Evolutionary conservation across 768 basidiomycete genomes (phyloP).

Genomic region (Panaeolus cyanescens): DNA sequence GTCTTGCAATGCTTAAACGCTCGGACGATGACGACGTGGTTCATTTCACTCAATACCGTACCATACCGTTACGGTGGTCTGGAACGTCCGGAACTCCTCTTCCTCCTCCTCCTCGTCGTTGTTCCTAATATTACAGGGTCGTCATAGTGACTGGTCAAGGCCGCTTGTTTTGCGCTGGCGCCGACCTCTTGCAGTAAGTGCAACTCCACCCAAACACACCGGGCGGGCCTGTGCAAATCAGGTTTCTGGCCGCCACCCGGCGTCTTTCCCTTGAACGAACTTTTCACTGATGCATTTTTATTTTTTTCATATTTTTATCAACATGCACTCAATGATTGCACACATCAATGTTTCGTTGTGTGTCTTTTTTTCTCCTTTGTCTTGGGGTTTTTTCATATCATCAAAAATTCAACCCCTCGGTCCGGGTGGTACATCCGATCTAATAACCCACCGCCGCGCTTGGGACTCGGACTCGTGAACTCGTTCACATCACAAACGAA

Average conservation of each 20-base stretch:
- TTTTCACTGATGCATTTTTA: not conserved
- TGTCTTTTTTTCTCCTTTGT: not conserved
- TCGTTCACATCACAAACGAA: not conserved
- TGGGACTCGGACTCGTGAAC: not conserved
- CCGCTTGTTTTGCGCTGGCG: conserved; percentile 76
- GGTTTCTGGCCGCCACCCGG: conserved; percentile 4
- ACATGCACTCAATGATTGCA: not conserved
- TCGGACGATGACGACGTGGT: not conserved
- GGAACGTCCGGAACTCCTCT: not conserved
- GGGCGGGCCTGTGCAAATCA: not conserved
- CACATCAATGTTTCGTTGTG: not conserved
- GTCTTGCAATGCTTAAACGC: not conserved
- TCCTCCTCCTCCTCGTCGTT: not conserved
- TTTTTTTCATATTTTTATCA: not conserved
- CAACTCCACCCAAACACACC: not conserved
- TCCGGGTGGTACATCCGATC: not conserved
- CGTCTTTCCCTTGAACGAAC: not conserved
- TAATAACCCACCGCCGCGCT: not conserved
- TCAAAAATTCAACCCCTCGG: not conserved
- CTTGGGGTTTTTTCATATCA: not conserved
- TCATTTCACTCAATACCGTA: conserved; percentile 3
- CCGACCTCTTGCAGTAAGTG: conserved; percentile 73
- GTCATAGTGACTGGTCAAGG: conserved; percentile 75
- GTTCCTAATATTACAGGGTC: conserved; percentile 57
- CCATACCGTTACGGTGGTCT: not conserved